Base-by-base conservation (phyloP, 495 filamentous ascomycete species). In the Xanthoparmelia taractica region DNA sequence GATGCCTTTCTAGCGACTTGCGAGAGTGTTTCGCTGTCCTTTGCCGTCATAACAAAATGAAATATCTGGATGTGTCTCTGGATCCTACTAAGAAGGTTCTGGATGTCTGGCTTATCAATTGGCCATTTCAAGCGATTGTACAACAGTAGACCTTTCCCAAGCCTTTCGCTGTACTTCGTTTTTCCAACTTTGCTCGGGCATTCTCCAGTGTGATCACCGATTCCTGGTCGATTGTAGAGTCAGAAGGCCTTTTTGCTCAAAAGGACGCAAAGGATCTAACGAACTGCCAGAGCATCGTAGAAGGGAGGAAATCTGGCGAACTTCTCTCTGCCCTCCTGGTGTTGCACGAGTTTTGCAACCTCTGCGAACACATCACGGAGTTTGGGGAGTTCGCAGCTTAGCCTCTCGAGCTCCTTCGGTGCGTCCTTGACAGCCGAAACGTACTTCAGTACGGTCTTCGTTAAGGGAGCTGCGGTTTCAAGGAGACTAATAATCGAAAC, bases 401-500 rank as follows among this genome's bases (percentile, higher is more conserved):
- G 48, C 7, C 43, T 43, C 27, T 56, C 48, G 8, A 55, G n/a
- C 6, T 61, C 37, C 8, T 43, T 40, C 18, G 60, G 48, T 8
- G 36, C 48, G 41, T 61, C 50, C 15, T 43, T 55, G 17, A 43
- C 48, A 12, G 47, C 29, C 2, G 60, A 41, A 31, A 27, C 50
- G 36, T 61, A 61, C 23, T 55, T 20, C 27, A 61, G 34, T 12
- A 61, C 10, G 13, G 27, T 40, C 18, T 41, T 56, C 11, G 48
- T 43, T 25, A 56, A n/a, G 1, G 60, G 27, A 41, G 4, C 48
- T 40, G 48, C 60, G 10, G 48, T 61, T 15, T 23, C 37, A 27
- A 61, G 48, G 40, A 61, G 60, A 52, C 37, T 25, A 27, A 61
- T 43, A 11, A 61, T 56, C 33, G 60, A 61, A 7, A 61, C 33